These are phyloP conservation scores for Kazachstania kunashirensis DNA, from an alignment of 805 yeast genomes.

Conservation along the genomic window DNA sequence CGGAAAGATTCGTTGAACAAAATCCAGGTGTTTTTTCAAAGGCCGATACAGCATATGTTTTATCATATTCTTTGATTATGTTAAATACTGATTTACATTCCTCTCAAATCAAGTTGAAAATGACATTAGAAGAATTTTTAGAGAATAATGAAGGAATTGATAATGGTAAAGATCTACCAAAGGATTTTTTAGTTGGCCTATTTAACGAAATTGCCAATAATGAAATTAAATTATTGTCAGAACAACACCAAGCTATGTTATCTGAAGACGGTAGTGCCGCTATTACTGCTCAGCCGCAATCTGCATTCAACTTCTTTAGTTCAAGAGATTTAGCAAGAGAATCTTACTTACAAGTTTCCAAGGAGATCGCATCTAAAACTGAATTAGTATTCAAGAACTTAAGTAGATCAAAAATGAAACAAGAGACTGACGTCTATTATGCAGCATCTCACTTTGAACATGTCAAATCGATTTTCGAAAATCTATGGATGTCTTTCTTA, in stretches of 20 bases:
- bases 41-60: constrained; percentile 88
- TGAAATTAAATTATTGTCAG: constrained; percentile 86
- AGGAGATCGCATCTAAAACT: constrained; percentile 81
- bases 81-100: constrained; percentile 92
- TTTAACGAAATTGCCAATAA: constrained; percentile 70
- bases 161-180: constrained; percentile 76
- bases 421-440: constrained; percentile 47
- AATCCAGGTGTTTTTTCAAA: constrained; percentile 82
- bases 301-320: constrained; percentile 51
- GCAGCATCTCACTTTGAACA: constrained; percentile 83
- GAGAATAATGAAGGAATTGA: constrained; percentile 86
- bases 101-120: constrained; percentile 71
- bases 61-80: constrained; percentile 87
- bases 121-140: constrained; percentile 82
- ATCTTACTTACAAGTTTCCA: constrained; percentile 86
- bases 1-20: constrained; percentile 80
- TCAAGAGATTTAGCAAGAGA: constrained; percentile 65
- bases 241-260: constrained; percentile 84
- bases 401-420: constrained; percentile 39
- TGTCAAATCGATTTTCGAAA: constrained; percentile 86
- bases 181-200: constrained; percentile 56
- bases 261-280: constrained; percentile 44
- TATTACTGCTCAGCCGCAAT: constrained; percentile 29
- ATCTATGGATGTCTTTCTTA: constrained; percentile 91
- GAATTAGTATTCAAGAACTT: constrained; percentile 69